Percentiles rank a stretch among this genome's conserved stretches.
Conservation (phyloP, 805 yeast genomes). For the Henningerozyma blattae region DNA sequence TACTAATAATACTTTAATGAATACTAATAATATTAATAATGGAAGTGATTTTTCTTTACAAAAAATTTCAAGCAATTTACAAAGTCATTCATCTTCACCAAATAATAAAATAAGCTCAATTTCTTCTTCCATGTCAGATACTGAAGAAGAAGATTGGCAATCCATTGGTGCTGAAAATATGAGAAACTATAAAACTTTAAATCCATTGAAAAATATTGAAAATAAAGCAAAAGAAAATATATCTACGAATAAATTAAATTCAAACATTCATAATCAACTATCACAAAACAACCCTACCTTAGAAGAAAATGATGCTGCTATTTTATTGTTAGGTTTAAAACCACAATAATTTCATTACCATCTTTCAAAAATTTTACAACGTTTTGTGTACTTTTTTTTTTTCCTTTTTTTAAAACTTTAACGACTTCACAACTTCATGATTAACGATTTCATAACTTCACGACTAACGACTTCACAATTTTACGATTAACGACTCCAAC, state of each 20-base stretch:
- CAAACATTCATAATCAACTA: neutral
- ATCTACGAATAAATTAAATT: neutral
- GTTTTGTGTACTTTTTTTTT: neutral
- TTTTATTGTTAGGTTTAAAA: conserved; percentile 21
- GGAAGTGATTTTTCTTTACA: too few relatives aligned
- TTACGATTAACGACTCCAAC: too few relatives aligned
- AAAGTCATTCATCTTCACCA: conserved; percentile 17
- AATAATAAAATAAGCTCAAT: conserved; percentile 15
- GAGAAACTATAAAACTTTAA: conserved; percentile 3
- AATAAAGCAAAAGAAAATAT: conserved; percentile 1
- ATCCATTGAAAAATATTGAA: conserved; percentile 1
- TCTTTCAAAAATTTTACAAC: too few relatives aligned
- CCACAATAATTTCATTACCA: conserved; percentile 7
- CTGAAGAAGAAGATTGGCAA: conserved; percentile 98
- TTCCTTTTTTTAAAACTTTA: neutral
- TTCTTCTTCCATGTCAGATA: conserved; percentile 35
- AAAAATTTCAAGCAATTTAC: too few relatives aligned
- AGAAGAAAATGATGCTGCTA: conserved; percentile 20
- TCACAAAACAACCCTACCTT: neutral
- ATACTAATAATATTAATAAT: neutral
- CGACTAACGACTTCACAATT: too few relatives aligned
- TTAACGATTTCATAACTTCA: too few relatives aligned
- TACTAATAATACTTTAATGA: too few relatives aligned
- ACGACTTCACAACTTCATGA: too few relatives aligned
- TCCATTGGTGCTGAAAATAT: conserved; percentile 53